phyloP scores from a whole-genome alignment of 1,284 basidiomycete species.

The Cryptococcus depauperatus region DNA sequence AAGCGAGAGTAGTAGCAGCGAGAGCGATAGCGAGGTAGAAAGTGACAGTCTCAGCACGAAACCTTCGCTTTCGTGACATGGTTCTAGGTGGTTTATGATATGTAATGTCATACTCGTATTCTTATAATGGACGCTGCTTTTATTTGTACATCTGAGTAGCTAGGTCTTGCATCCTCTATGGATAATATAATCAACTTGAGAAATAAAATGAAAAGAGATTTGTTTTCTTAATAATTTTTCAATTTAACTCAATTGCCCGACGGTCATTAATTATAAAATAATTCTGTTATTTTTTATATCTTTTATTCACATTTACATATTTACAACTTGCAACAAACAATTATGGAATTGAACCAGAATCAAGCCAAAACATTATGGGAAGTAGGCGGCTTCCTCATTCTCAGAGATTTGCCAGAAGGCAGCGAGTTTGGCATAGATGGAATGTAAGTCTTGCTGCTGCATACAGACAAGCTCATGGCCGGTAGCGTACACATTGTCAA shows the following conservation, averaged over 20 bases:
- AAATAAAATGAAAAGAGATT: too few relatives aligned
- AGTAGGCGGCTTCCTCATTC: slow-evolving; percentile 40
- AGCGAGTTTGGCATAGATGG: slow-evolving; percentile 43
- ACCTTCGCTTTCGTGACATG: too few relatives aligned
- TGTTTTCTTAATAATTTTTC: too few relatives aligned
- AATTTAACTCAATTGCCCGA: too few relatives aligned
- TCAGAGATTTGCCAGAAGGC: slow-evolving; percentile 36
- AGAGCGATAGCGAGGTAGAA: slow-evolving; percentile 1
- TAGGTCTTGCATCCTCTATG: too few relatives aligned
- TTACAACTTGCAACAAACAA: not conserved
- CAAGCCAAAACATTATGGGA: slow-evolving; percentile 41
- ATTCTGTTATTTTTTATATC: not conserved
- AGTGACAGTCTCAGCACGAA: too few relatives aligned
- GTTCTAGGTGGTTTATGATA: too few relatives aligned
- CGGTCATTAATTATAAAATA: not conserved
- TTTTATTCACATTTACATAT: not conserved
- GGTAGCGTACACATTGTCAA: slow-evolving; percentile 30
- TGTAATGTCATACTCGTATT: too few relatives aligned
- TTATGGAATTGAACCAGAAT: slow-evolving; percentile 29
- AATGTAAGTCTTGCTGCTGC: slow-evolving; percentile 23
- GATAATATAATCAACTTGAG: too few relatives aligned
- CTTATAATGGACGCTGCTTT: too few relatives aligned
- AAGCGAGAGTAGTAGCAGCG: slow-evolving; percentile 2
- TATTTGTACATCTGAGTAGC: too few relatives aligned
- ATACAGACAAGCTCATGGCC: not conserved